A percentile compares a stretch with the other conserved stretches of the same genome.
Evolutionary conservation across 139 green algal genomes (phyloP).

Genomic region (Chlorella sorokiniana): DNA sequence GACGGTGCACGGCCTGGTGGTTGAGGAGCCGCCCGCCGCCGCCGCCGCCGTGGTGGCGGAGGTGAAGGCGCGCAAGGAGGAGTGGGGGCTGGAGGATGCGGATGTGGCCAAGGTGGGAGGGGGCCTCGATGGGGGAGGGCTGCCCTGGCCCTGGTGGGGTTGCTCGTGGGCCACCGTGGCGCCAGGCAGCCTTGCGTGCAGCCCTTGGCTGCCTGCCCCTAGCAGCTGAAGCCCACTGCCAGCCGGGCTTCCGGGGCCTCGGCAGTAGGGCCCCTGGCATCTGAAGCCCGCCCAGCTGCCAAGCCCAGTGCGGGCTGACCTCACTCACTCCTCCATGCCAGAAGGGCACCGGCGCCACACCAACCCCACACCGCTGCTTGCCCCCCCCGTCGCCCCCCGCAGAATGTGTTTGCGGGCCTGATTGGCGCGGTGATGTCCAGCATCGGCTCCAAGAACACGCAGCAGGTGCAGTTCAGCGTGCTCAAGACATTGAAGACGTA

Average conservation of each 20-base stretch:
- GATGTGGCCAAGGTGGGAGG: conserved; percentile 67
- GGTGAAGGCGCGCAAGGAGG: conserved; percentile 75
- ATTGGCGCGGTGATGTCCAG: conserved; percentile 81
- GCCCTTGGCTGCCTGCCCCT: too few species aligned
- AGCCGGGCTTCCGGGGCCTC: too few species aligned
- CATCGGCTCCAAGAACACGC: conserved; percentile 86
- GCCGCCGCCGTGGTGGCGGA: conserved; percentile 59
- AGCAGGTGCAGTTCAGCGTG: conserved; percentile 80
- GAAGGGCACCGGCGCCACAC: background rate
- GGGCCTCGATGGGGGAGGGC: too few species aligned
- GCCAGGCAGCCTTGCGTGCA: too few species aligned
- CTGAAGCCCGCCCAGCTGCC: too few species aligned
- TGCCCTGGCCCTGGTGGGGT: too few species aligned
- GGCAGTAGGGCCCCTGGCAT: too few species aligned
- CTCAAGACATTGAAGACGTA: conserved; percentile 78
- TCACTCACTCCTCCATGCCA: too few species aligned
- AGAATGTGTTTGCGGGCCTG: conserved; percentile 55
- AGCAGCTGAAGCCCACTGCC: too few species aligned
- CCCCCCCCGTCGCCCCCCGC: background rate
- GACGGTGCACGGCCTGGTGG: conserved; percentile 70
- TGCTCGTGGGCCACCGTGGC: too few species aligned
- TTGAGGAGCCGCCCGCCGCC: conserved; percentile 53
- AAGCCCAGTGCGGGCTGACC: too few species aligned
- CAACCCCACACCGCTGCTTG: background rate
- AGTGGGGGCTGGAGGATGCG: conserved; percentile 66